These are phyloP conservation scores for Taphrina sp. DNA, from an alignment of 1,139 yeast genomes.

Conservation along the genomic window DNA sequence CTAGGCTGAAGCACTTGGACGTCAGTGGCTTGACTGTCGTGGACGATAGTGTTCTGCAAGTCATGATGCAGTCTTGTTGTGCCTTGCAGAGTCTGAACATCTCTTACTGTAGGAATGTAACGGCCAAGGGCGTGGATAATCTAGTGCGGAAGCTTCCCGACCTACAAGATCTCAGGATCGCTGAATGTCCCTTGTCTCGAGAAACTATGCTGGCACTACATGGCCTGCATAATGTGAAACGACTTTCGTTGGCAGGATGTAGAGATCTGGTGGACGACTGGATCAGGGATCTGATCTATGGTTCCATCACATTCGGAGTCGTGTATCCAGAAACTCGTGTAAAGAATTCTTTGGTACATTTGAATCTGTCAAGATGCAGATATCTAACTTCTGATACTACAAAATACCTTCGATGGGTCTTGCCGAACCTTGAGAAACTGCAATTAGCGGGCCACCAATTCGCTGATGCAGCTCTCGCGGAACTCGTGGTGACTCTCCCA, in stretches of 20 bases:
- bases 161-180: conserved; percentile 30
- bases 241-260: conserved; percentile 35
- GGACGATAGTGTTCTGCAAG: conserved; percentile 31
- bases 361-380: conserved; percentile 34
- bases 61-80: conserved; percentile 29
- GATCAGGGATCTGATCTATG: conserved; percentile 33
- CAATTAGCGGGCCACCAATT: conserved; percentile 32
- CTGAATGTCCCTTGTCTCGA: conserved; percentile 17
- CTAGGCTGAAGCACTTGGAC: conserved; percentile 28
- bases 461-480: conserved; percentile 33
- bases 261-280: conserved; percentile 31
- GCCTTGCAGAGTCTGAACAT: conserved; percentile 35
- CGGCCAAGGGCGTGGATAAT: conserved; percentile 29
- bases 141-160: conserved; percentile 24
- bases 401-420: conserved; percentile 30
- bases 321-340: conserved; percentile 15
- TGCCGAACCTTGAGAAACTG: conserved; percentile 35
- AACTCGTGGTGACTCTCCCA: conserved; percentile 33
- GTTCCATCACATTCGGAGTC: conserved; percentile 24
- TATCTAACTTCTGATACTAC: conserved; percentile 33
- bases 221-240: conserved; percentile 17
- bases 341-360: conserved; percentile 20
- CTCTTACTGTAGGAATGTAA: conserved; percentile 32
- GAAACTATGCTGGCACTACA: conserved; percentile 28
- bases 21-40: conserved; percentile 32